Evolutionary conservation across 768 basidiomycete species (phyloP).

Genomic region (Harrya chromipes): DNA sequence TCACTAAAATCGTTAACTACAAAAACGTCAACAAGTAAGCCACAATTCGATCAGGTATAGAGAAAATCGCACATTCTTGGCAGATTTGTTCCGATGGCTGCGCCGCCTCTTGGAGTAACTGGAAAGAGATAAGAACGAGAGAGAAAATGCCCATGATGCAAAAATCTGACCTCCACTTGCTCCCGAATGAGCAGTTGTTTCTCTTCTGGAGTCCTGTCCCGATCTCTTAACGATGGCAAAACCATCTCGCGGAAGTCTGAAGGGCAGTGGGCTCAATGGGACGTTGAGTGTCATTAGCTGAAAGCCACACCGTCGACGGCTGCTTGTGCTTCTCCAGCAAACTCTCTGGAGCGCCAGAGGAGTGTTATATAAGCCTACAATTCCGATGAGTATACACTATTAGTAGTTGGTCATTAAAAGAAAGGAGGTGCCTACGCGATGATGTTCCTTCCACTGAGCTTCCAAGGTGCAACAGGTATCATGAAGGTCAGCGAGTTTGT

Average conservation of each 20-base stretch:
- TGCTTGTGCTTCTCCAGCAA: slow-evolving; percentile 18
- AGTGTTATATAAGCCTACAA: slow-evolving; percentile 14
- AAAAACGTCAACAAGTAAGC: background rate
- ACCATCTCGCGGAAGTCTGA: slow-evolving; percentile 18
- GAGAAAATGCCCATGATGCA: background rate
- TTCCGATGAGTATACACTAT: background rate
- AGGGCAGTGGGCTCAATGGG: background rate
- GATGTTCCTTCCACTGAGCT: slow-evolving; percentile 15
- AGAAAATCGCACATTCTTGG: slow-evolving; percentile 14
- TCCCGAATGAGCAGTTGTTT: slow-evolving; percentile 17
- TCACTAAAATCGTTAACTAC: slow-evolving; percentile 17
- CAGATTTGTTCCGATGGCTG: slow-evolving; percentile 18
- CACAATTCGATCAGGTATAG: background rate
- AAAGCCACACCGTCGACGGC: slow-evolving; percentile 13
- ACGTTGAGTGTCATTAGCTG: background rate
- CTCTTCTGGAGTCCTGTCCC: background rate
- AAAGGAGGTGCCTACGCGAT: background rate
- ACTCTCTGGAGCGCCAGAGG: slow-evolving; percentile 20
- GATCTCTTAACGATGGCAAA: slow-evolving; percentile 13
- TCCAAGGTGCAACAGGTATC: slow-evolving; percentile 10
- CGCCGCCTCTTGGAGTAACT: slow-evolving; percentile 15
- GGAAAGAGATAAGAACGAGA: background rate
- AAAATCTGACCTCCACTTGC: slow-evolving; percentile 10
- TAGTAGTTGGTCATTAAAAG: too few relatives aligned
- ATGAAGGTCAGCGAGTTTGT: slow-evolving; percentile 7